phyloP scores from a whole-genome alignment of 2,329 filamentous ascomycete species.

The Polytolypa hystricis region DNA sequence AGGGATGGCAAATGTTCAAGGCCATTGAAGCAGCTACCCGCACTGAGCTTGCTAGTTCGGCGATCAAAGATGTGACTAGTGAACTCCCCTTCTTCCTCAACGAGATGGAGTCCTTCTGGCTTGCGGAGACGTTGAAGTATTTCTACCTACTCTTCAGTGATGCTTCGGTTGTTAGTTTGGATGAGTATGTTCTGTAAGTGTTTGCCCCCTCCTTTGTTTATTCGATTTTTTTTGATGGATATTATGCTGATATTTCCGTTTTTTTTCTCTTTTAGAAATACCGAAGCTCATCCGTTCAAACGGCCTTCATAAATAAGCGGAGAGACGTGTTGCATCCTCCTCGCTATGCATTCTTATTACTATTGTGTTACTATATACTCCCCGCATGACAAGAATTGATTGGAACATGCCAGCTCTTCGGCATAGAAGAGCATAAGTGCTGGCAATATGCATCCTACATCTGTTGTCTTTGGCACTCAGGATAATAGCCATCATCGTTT shows the following conservation, averaged over 20 bases:
- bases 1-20: constrained; percentile 78
- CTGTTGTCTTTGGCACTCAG: no score
- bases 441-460: no score
- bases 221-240: no score
- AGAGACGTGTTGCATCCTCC: no score
- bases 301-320: constrained; percentile 1
- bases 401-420: no score
- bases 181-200: constrained; percentile 52
- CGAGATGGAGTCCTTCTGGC: constrained; percentile 82
- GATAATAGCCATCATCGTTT: no score
- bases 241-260: neutral
- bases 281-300: constrained; percentile 43
- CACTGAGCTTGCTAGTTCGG: constrained; percentile 58
- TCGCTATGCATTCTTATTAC: no score
- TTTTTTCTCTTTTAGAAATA: constrained; percentile 28
- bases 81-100: constrained; percentile 52
- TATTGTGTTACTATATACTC: no score
- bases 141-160: constrained; percentile 73
- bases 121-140: constrained; percentile 85
- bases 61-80: constrained; percentile 16
- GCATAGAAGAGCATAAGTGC: no score
- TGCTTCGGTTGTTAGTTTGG: constrained; percentile 52
- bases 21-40: constrained; percentile 56
- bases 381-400: no score
- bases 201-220: neutral